These are phyloP conservation scores for Cetradonia linearis DNA, from an alignment of 495 filamentous ascomycete genomes.

Conservation along the genomic window DNA sequence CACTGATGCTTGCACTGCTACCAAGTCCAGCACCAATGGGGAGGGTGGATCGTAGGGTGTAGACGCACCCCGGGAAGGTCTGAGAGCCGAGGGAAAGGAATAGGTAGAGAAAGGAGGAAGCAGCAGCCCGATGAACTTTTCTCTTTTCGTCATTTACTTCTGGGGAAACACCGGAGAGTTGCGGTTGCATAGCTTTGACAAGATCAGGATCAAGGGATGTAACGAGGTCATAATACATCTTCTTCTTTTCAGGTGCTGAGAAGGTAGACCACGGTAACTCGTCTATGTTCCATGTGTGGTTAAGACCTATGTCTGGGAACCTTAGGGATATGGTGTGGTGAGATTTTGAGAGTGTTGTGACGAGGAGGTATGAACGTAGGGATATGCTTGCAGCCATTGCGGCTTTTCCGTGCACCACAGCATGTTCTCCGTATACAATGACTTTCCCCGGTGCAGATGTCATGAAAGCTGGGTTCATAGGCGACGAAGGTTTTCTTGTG, in stretches of 20 bases:
- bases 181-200: constrained; percentile 63
- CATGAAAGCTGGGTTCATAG: constrained; percentile 79
- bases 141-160: constrained; percentile 51
- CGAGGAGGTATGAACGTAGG: constrained; percentile 87
- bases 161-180: constrained; percentile 57
- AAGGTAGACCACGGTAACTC: constrained; percentile 77
- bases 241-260: constrained; percentile 70
- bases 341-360: constrained; percentile 81
- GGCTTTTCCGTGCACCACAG: constrained; percentile 91
- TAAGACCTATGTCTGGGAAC: constrained; percentile 77
- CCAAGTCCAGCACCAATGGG: constrained; percentile 87
- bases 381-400: constrained; percentile 92
- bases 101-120: constrained; percentile 81
- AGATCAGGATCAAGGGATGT: constrained; percentile 76
- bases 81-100: constrained; percentile 77
- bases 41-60: constrained; percentile 87
- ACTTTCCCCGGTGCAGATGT: constrained; percentile 96
- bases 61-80: constrained; percentile 67
- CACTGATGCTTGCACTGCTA: constrained; percentile 83
- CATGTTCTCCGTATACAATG: constrained; percentile 94
- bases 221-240: constrained; percentile 82
- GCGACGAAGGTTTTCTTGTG: constrained; percentile 38
- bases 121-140: constrained; percentile 71
- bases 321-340: constrained; percentile 71
- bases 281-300: constrained; percentile 89